Conservation (phyloP, 1,284 basidiomycete species). For the Cystobasidiaceae sp. region DNA sequence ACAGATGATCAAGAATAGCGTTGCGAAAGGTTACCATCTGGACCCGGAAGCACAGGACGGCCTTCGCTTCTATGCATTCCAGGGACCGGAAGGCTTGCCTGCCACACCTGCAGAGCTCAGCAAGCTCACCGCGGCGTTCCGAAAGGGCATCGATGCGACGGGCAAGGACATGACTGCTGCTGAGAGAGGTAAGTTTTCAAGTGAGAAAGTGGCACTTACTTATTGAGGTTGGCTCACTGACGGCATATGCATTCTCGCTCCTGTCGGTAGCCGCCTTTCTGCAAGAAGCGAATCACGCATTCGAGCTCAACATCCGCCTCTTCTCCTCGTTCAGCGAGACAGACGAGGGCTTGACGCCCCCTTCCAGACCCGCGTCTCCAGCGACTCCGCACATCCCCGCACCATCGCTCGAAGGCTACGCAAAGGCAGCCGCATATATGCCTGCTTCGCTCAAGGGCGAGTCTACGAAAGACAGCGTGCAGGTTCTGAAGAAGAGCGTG, state of each 20-base stretch:
- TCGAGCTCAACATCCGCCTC: constrained; percentile 62
- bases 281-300: constrained; percentile 63
- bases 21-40: constrained; percentile 64
- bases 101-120: constrained; percentile 57
- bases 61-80: constrained; percentile 69
- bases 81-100: constrained; percentile 43
- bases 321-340: constrained; percentile 48
- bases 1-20: constrained; percentile 61
- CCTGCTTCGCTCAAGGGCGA: no score
- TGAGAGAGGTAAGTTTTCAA: constrained; percentile 55
- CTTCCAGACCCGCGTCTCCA: not conserved
- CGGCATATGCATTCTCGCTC: not conserved
- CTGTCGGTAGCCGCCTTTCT: constrained; percentile 50
- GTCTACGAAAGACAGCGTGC: no score
- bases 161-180: constrained; percentile 53
- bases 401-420: not conserved
- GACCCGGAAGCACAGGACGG: constrained; percentile 43
- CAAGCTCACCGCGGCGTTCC: constrained; percentile 71
- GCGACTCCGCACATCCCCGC: constrained; percentile 1
- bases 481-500: no score
- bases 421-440: constrained; percentile 7
- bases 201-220: not conserved
- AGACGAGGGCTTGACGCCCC: not conserved
- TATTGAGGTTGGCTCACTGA: not conserved
- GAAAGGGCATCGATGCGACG: constrained; percentile 64